A percentile compares a stretch with the other conserved stretches of the same genome.
These are phyloP conservation scores for Vitis hybrid DNA, from an alignment of 177 flowering plant genomes.

Conservation along the genomic window DNA sequence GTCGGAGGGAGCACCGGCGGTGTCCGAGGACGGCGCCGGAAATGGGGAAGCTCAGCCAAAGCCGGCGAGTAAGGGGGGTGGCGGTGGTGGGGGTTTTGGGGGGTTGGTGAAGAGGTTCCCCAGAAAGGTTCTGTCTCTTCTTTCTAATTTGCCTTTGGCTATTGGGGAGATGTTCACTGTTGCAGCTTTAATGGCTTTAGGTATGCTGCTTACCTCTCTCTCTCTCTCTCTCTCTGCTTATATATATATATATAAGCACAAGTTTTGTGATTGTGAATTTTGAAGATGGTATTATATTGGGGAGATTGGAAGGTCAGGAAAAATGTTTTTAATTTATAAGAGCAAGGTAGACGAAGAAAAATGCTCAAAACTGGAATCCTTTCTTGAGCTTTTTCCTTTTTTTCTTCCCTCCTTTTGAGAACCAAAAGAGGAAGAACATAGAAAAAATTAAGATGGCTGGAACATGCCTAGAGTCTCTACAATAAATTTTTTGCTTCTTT, in stretches of 20 bases:
- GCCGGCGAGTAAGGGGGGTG: conserved; percentile 10
- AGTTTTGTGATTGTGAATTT: background rate
- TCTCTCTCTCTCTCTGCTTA: background rate
- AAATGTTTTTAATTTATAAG: no score
- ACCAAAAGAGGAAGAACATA: no score
- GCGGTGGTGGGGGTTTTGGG: conserved; percentile 3
- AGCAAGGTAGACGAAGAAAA: background rate
- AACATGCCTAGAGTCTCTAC: no score
- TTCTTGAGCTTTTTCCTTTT: background rate
- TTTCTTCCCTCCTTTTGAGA: no score
- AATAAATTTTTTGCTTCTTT: no score
- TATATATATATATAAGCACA: background rate
- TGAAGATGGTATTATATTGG: background rate
- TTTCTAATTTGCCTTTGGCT: conserved; percentile 89
- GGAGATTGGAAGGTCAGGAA: background rate
- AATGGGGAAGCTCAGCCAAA: conserved; percentile 22
- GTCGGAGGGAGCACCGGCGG: conserved; percentile 46
- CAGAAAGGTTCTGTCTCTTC: conserved; percentile 49
- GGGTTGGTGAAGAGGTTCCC: conserved; percentile 45
- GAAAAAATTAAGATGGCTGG: no score
- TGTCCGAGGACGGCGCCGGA: conserved; percentile 32
- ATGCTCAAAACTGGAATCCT: background rate
- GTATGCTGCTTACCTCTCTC: conserved; percentile 33
- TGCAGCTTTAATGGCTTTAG: conserved; percentile 89
- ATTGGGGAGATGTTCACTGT: conserved; percentile 82